Base-by-base conservation (phyloP, 2,329 filamentous ascomycete species). In the Monilinia vaccinii-corymbosi region DNA sequence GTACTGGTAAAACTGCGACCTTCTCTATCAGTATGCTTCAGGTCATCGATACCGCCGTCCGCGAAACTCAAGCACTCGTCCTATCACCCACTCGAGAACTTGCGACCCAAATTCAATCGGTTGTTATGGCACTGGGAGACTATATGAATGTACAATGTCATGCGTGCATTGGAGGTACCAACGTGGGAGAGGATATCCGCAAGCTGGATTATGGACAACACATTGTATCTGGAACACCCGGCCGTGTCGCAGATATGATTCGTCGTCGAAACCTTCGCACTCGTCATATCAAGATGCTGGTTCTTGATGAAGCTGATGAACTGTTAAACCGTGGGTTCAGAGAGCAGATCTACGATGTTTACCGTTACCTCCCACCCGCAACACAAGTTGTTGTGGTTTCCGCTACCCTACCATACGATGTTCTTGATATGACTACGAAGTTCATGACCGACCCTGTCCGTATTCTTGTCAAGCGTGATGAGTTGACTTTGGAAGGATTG, bases 121-220 rank as follows among this genome's bases (percentile, higher is more conserved):
- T 99, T 62, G 89, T 99, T 68, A 96, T 97, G 86, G 94, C 94
- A n/a, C 84, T 99, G n/a, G 94, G 94, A 66, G 94, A 99, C 76
- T 99, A 97, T 80, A 97, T 99, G 94, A 97, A 97, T 73, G 91
- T 99, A 4, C 92, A 99, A 76, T 99, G 94, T 77, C 94, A 99
- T 71, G 93, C 94, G 62, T 99, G 94, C 76, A 97, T 99, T 71
- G 94, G 94, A 67, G 94, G 94, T 62, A 99, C 94, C 67, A 97
- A 96, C 72, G 92, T 99, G 42, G 91, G 94, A 69, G 94, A 97
- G 73, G 94, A 99, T 73, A 99, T 99, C 69, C 87, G 90, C 74
- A 96, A 96, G 78, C 89, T 99, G 63, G 91, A 97, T 74, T 94
- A 97, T 70, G 94, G 94, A 65, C 94, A 96, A 75, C 94, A 99